Evolutionary conservation across 352 stramenopile species (phyloP).

Genomic region (Phytophthora aleatoria): DNA sequence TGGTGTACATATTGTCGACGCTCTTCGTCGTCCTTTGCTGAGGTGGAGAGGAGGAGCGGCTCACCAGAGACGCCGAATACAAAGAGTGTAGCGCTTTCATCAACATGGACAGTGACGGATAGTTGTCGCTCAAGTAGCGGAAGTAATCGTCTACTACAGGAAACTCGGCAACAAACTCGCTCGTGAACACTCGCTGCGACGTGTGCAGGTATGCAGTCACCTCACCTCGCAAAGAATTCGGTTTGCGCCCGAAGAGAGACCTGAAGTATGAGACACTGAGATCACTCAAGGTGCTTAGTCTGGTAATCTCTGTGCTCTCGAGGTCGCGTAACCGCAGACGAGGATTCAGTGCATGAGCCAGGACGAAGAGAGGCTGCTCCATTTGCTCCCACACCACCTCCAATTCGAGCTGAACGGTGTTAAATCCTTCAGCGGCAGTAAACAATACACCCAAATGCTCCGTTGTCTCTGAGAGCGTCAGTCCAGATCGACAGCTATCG

Average conservation of each 20-base stretch:
- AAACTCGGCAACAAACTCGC: slow-evolving; percentile 62
- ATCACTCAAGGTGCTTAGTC: slow-evolving; percentile 66
- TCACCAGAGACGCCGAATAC: slow-evolving; percentile 31
- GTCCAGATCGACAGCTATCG: slow-evolving; percentile 21
- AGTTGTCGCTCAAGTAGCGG: slow-evolving; percentile 67
- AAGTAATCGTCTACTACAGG: slow-evolving; percentile 67
- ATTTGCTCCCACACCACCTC: slow-evolving; percentile 59
- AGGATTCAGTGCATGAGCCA: slow-evolving; percentile 69
- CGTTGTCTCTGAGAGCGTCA: slow-evolving; percentile 48
- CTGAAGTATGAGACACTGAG: slow-evolving; percentile 60
- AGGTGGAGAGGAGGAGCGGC: not conserved
- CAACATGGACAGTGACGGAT: slow-evolving; percentile 60
- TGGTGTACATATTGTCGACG: slow-evolving; percentile 11
- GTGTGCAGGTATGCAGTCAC: slow-evolving; percentile 72
- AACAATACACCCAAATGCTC: slow-evolving; percentile 54
- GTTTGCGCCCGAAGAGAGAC: slow-evolving; percentile 48
- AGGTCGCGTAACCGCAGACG: slow-evolving; percentile 49
- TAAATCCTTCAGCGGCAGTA: slow-evolving; percentile 49
- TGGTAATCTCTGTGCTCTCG: slow-evolving; percentile 49
- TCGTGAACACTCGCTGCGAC: slow-evolving; percentile 55
- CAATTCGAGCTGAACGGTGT: slow-evolving; percentile 48
- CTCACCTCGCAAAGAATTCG: slow-evolving; percentile 57
- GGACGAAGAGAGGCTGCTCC: slow-evolving; percentile 70
- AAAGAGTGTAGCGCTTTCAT: slow-evolving; percentile 70
- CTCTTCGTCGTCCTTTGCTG: slow-evolving; percentile 8